A percentile compares a stretch with the other conserved stretches of the same genome.
Conservation (phyloP, 1,284 basidiomycete species). For the Moesziomyces antarcticus region DNA sequence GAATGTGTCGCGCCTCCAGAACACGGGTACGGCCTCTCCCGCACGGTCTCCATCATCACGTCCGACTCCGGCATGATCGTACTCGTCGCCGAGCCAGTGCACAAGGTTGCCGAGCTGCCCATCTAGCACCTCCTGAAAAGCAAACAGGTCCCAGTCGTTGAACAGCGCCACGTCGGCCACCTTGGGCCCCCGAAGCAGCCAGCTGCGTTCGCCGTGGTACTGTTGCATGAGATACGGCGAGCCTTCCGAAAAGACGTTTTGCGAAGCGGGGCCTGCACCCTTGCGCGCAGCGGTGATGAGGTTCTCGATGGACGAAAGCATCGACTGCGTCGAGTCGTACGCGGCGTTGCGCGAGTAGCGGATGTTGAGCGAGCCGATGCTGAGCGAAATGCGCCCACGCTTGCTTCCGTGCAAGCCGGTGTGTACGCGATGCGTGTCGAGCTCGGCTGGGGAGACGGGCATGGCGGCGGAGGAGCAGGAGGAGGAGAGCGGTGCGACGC, state of each 20-base stretch:
- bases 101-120: slow-evolving; percentile 27
- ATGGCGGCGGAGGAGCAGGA: slow-evolving; percentile 14
- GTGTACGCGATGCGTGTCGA: slow-evolving; percentile 8
- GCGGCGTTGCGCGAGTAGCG: slow-evolving; percentile 35
- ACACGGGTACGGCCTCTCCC: slow-evolving; percentile 56
- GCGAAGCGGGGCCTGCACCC: background rate
- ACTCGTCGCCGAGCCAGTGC: slow-evolving; percentile 36
- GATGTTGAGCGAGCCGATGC: slow-evolving; percentile 47
- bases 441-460: slow-evolving; percentile 2
- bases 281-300: slow-evolving; percentile 11
- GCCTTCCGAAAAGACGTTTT: background rate
- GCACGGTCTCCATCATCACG: slow-evolving; percentile 37
- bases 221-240: slow-evolving; percentile 32
- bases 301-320: slow-evolving; percentile 7
- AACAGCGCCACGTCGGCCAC: slow-evolving; percentile 46
- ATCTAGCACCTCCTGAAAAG: slow-evolving; percentile 55
- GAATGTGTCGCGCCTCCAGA: slow-evolving; percentile 44
- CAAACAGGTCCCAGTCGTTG: slow-evolving; percentile 51
- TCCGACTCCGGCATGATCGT: slow-evolving; percentile 44
- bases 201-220: slow-evolving; percentile 42
- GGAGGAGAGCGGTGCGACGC: slow-evolving; percentile 16
- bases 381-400: slow-evolving; percentile 16
- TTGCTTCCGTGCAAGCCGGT: background rate
- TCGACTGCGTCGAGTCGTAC: slow-evolving; percentile 20
- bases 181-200: slow-evolving; percentile 37